Percentiles rank a stretch among this genome's conserved stretches.
phyloP scores from a whole-genome alignment of 2,329 filamentous ascomycete species.

The Pyricularia pennisetigena region DNA sequence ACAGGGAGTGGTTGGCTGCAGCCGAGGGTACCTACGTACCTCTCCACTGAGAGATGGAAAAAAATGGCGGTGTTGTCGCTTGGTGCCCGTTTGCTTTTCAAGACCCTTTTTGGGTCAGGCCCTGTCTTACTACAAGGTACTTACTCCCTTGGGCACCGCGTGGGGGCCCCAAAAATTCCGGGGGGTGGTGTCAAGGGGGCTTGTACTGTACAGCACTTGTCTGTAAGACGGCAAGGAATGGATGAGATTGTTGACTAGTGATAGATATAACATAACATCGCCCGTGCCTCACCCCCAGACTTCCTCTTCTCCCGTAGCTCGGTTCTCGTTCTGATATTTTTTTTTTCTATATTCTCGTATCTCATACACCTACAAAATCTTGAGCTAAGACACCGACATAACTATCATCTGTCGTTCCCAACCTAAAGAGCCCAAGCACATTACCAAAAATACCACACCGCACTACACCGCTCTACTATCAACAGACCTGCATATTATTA shows the following conservation, averaged over 20 bases:
- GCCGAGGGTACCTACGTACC: background rate
- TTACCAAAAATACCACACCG: background rate
- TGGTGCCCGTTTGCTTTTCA: background rate
- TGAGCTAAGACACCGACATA: background rate
- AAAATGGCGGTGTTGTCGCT: conserved; percentile 4
- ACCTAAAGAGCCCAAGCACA: background rate
- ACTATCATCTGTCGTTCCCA: background rate
- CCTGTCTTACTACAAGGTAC: background rate
- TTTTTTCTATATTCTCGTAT: background rate
- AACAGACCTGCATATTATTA: background rate
- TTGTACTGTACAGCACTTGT: background rate
- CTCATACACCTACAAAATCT: background rate
- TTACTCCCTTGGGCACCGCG: background rate
- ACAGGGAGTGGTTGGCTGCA: background rate
- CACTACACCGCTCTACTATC: background rate
- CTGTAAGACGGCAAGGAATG: background rate
- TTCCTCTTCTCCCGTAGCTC: background rate
- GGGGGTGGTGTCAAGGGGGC: background rate
- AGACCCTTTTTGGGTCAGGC: background rate
- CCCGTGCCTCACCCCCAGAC: conserved; percentile 1
- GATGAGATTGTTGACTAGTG: conserved; percentile 1
- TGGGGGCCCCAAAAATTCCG: conserved; percentile 3
- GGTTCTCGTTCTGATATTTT: background rate
- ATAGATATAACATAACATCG: conserved; percentile 3
- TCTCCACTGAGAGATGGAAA: background rate